Base-by-base conservation (phyloP, 768 basidiomycete genomes). In the Mycena kentingensis region DNA sequence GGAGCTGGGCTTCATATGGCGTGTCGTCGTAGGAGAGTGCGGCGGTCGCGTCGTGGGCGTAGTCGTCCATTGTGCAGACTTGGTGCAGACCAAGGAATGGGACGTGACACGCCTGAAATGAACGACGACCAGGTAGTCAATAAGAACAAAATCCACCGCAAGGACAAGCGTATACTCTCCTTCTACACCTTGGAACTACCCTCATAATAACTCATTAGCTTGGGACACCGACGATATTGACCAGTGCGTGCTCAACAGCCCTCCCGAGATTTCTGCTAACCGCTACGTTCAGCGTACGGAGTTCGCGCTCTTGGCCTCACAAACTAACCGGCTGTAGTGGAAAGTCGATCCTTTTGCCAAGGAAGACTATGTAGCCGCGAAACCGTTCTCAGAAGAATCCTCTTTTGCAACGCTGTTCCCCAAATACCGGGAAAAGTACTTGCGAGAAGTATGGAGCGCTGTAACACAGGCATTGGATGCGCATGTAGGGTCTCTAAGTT, bases 161-260 rank as follows among this genome's bases (percentile, higher is more conserved):
- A 97, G 67, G 94, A 97, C 7, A 98, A 98, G 73, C 95, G 95
- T 96, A 65, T 66, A 92, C 72, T 26, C 2, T 19, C 18, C 10
- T 34, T 22, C 22, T 10, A 3, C 7, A 35, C 42, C 37, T n/a
- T 15, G 26, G 3, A 18, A 11, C 3, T 24, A 8, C 48, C 15
- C 52, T 64, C 32, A 60, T 49, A 44, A 67, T 50, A 27, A 54
- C 46, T 63, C 46, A 60, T 49, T 60, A 98, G 96, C 95, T 65
- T 98, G 96, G 96, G 96, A 98, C 66, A 98, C 95, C 37, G 95
- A 98, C 69, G 96, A 97, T 63, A 93, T 98, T 71, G 91, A 98
- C 78, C 95, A 97, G 93, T 96, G 68, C 85, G 93, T 34, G 41
- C 44, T 54, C 29, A 46, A 45, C 47, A 35, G 44, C 31, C 50